These are phyloP conservation scores for Morella rubra DNA, from an alignment of 306 rosid species.

Conservation along the genomic window DNA sequence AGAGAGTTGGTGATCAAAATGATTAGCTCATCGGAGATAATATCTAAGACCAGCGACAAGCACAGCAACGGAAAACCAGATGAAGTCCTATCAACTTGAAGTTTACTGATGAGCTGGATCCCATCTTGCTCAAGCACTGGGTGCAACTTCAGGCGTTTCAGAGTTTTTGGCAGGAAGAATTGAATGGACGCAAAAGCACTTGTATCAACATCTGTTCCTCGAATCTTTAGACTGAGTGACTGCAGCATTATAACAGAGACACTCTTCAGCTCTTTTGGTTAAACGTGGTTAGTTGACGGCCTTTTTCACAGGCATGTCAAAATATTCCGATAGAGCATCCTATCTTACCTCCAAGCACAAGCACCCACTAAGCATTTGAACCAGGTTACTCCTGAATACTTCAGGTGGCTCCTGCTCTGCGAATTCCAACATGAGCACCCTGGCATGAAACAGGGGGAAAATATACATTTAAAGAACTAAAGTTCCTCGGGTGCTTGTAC, in stretches of 20 bases:
- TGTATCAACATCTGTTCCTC: slow-evolving; percentile 25
- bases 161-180: slow-evolving; percentile 27
- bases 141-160: slow-evolving; percentile 31
- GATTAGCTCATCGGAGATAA: slow-evolving; percentile 27
- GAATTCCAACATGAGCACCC: slow-evolving; percentile 34
- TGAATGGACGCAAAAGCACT: background rate
- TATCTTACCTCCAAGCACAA: slow-evolving; percentile 30
- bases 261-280: background rate
- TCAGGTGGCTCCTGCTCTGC: slow-evolving; percentile 20
- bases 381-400: slow-evolving; percentile 18
- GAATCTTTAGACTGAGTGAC: slow-evolving; percentile 33
- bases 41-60: slow-evolving; percentile 33
- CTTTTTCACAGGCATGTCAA: background rate
- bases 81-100: slow-evolving; percentile 14
- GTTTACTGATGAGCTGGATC: slow-evolving; percentile 12
- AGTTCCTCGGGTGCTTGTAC: background rate
- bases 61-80: slow-evolving; percentile 23
- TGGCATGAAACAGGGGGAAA: slow-evolving; percentile 8
- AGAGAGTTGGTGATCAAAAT: slow-evolving; percentile 7
- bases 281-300: background rate
- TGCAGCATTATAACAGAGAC: slow-evolving; percentile 1
- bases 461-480: background rate
- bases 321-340: background rate
- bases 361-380: slow-evolving; percentile 21
- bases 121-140: slow-evolving; percentile 24